A percentile compares a stretch with the other conserved stretches of the same genome.
phyloP scores from a whole-genome alignment of 805 yeast species.

The Lachancea nothofagi region DNA sequence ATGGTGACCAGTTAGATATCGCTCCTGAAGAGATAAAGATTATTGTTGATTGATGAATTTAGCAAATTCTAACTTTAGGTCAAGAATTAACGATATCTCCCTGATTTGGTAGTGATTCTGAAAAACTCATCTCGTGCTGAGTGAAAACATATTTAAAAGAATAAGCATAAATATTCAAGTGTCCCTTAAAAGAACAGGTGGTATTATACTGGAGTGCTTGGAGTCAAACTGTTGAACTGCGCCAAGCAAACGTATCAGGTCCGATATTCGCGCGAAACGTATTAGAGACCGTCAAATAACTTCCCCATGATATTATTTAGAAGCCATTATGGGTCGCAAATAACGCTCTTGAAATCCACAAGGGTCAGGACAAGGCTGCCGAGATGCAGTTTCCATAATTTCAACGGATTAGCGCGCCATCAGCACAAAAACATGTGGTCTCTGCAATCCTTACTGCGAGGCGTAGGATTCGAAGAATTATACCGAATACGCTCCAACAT shows the following conservation, averaged over 20 bases:
- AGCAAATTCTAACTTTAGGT: too few relatives aligned
- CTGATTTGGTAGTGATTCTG: too few relatives aligned
- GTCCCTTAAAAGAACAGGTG: too few relatives aligned
- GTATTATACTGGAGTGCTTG: too few relatives aligned
- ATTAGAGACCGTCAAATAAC: too few relatives aligned
- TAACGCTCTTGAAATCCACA: neutral
- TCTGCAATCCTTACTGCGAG: conserved; percentile 9
- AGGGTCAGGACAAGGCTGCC: neutral
- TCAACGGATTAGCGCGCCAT: neutral
- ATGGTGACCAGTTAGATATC: conserved; percentile 6
- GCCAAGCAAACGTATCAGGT: too few relatives aligned
- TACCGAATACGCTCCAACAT: conserved; percentile 53
- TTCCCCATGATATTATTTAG: neutral
- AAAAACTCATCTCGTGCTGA: neutral
- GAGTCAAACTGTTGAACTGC: too few relatives aligned
- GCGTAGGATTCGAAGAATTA: conserved; percentile 41
- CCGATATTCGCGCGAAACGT: too few relatives aligned
- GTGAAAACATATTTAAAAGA: too few relatives aligned
- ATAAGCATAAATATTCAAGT: too few relatives aligned
- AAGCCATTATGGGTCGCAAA: neutral
- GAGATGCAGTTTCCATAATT: neutral
- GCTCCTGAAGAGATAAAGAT: neutral
- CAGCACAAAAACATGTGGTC: neutral
- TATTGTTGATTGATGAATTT: neutral
- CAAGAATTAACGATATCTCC: too few relatives aligned